These are phyloP conservation scores for Trichoderma sp. DNA, from an alignment of 2,329 filamentous ascomycete species.

Conservation along the genomic window DNA sequence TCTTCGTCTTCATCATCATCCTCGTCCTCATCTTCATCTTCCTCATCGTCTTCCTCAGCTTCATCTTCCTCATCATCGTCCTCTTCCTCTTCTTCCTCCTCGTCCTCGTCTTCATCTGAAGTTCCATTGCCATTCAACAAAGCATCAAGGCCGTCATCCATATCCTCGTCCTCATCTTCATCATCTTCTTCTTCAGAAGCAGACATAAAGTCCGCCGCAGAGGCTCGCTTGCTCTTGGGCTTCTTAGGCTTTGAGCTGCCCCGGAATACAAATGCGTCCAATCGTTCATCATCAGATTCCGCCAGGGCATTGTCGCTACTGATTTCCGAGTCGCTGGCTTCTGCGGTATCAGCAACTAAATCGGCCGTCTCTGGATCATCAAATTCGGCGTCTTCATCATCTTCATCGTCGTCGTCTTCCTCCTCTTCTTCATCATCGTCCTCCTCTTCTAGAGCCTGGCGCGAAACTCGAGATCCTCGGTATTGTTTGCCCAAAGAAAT, in stretches of 20 bases:
- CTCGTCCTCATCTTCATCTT: slow-evolving; percentile 29
- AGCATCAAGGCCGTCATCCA: slow-evolving; percentile 38
- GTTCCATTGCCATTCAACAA: slow-evolving; percentile 32
- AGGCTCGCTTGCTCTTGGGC: slow-evolving; percentile 41
- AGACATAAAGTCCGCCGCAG: slow-evolving; percentile 58
- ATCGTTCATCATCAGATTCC: slow-evolving; percentile 78
- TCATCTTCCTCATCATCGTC: slow-evolving; percentile 37
- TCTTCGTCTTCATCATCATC: slow-evolving; percentile 21
- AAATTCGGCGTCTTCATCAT: slow-evolving; percentile 45
- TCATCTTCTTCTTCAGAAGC: slow-evolving; percentile 43
- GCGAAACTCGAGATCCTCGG: slow-evolving; percentile 70
- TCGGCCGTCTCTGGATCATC: slow-evolving; percentile 57
- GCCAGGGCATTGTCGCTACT: slow-evolving; percentile 70
- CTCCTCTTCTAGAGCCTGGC: slow-evolving; percentile 61
- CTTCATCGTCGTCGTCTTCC: slow-evolving; percentile 47
- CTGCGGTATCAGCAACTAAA: slow-evolving; percentile 49
- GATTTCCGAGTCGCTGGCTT: slow-evolving; percentile 58
- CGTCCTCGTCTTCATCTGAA: slow-evolving; percentile 35
- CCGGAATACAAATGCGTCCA: slow-evolving; percentile 68
- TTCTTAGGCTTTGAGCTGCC: slow-evolving; percentile 53
- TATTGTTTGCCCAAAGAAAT: slow-evolving; percentile 75
- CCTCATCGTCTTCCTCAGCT: slow-evolving; percentile 22
- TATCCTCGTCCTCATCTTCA: slow-evolving; percentile 39
- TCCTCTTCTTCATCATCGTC: slow-evolving; percentile 52
- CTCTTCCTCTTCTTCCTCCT: slow-evolving; percentile 37